Conservation (phyloP, 352 stramenopile genomes). For the Globisporangium sylvaticum region DNA sequence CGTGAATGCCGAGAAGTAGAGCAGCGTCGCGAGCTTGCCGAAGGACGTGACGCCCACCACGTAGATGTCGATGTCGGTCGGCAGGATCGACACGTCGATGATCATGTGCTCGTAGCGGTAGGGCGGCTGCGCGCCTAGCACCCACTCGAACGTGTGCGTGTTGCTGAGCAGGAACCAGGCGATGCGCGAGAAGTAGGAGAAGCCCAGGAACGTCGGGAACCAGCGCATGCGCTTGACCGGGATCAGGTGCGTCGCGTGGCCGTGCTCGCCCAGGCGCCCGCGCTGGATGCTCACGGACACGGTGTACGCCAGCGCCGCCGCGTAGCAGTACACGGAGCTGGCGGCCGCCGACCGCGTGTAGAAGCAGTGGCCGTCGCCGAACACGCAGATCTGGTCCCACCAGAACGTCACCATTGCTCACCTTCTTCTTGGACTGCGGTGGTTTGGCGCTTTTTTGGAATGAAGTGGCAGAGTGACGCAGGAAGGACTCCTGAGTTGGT, state of each 20-base stretch:
- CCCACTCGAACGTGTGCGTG: constrained; percentile 81
- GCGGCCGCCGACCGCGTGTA: constrained; percentile 66
- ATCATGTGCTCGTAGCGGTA: constrained; percentile 73
- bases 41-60: constrained; percentile 73
- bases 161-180: constrained; percentile 73
- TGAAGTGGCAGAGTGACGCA: neutral
- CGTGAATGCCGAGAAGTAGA: constrained; percentile 82
- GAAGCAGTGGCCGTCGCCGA: constrained; percentile 74
- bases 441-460: neutral
- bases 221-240: constrained; percentile 80
- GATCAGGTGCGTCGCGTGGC: constrained; percentile 75
- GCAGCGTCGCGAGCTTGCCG: constrained; percentile 68
- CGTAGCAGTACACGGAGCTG: constrained; percentile 65
- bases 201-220: constrained; percentile 78
- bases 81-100: constrained; percentile 59
- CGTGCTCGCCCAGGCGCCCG: constrained; percentile 63
- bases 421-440: neutral
- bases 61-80: constrained; percentile 81
- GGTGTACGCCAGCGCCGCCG: constrained; percentile 58
- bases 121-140: constrained; percentile 36
- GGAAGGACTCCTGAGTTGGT: neutral
- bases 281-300: constrained; percentile 74
- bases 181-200: constrained; percentile 67
- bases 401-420: neutral
- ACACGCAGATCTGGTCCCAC: constrained; percentile 57